Evolutionary conservation across 768 basidiomycete genomes (phyloP).

Genomic region (Filobasidium floriforme): DNA sequence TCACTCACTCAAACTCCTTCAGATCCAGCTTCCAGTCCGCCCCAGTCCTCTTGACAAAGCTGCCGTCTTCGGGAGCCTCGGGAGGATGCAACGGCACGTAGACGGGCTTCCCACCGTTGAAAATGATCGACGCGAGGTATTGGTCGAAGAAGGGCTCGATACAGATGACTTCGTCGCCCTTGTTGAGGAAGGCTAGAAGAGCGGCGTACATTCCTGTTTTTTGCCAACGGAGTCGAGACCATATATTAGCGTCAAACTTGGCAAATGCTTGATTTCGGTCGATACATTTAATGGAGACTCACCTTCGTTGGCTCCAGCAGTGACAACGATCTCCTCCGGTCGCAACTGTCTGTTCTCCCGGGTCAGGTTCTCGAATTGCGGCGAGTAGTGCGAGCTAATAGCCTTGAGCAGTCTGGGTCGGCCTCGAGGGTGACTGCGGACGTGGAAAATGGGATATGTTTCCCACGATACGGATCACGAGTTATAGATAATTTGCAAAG

Average conservation of each 20-base stretch:
- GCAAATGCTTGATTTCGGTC: background rate
- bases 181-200: slow-evolving; percentile 81
- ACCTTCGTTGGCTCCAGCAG: slow-evolving; percentile 97
- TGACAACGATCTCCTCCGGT: slow-evolving; percentile 84
- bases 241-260: slow-evolving; percentile 1
- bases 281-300: too few relatives aligned
- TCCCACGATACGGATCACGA: background rate
- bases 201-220: slow-evolving; percentile 80
- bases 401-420: slow-evolving; percentile 79
- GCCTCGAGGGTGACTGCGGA: slow-evolving; percentile 63
- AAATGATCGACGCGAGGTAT: slow-evolving; percentile 82
- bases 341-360: slow-evolving; percentile 61
- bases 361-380: slow-evolving; percentile 50
- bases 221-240: too few relatives aligned
- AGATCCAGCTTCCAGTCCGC: slow-evolving; percentile 84
- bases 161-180: slow-evolving; percentile 94
- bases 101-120: slow-evolving; percentile 86
- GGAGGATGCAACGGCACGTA: slow-evolving; percentile 94
- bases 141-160: slow-evolving; percentile 99
- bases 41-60: slow-evolving; percentile 47
- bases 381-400: slow-evolving; percentile 69
- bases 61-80: slow-evolving; percentile 32
- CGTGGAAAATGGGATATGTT: background rate
- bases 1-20: slow-evolving; percentile 65
- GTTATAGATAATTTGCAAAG: too few relatives aligned